Percentiles rank a stretch among this genome's conserved stretches.
phyloP scores from a whole-genome alignment of 2,329 filamentous ascomycete genomes.

The Colletotrichum costaricense region DNA sequence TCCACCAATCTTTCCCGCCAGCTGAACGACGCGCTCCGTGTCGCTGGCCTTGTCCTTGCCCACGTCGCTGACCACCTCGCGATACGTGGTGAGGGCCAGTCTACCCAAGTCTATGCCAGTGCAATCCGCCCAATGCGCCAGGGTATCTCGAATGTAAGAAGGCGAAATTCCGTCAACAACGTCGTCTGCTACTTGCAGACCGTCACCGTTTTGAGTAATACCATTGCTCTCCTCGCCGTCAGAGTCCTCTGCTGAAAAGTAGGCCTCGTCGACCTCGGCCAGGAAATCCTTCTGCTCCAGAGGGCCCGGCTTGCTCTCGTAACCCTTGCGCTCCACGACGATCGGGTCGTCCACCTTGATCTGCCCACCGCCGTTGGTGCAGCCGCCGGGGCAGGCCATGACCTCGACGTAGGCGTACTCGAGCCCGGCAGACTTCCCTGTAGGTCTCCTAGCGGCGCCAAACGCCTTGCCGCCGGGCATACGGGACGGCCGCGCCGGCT shows the following conservation, averaged over 20 bases:
- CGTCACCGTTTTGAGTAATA: slow-evolving; percentile 38
- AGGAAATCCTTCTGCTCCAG: slow-evolving; percentile 90
- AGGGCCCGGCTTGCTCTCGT: slow-evolving; percentile 70
- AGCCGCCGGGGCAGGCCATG: slow-evolving; percentile 99
- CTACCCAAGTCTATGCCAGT: slow-evolving; percentile 78
- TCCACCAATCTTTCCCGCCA: slow-evolving; percentile 91
- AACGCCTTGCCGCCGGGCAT: slow-evolving; percentile 80
- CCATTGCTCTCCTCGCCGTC: slow-evolving; percentile 44
- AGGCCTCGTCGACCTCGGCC: slow-evolving; percentile 85
- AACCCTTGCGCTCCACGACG: slow-evolving; percentile 60
- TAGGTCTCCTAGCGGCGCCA: slow-evolving; percentile 64
- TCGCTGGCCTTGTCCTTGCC: slow-evolving; percentile 79
- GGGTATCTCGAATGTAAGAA: slow-evolving; percentile 72
- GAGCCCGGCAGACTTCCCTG: slow-evolving; percentile 59
- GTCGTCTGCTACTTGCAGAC: slow-evolving; percentile 51
- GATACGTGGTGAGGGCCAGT: slow-evolving; percentile 86
- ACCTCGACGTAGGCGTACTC: slow-evolving; percentile 97
- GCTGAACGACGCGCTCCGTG: slow-evolving; percentile 84
- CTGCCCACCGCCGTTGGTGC: slow-evolving; percentile 97
- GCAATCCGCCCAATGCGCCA: slow-evolving; percentile 80
- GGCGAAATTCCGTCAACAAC: slow-evolving; percentile 74
- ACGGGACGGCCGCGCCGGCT: slow-evolving; percentile 80
- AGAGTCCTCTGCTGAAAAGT: slow-evolving; percentile 79
- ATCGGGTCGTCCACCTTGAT: slow-evolving; percentile 88
- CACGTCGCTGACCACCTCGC: slow-evolving; percentile 94